Evolutionary conservation across 192 early-diverging fungal genomes (phyloP), one percentile per base, ranked within the genome.

Genomic region (Pilaira anomala): DNA sequence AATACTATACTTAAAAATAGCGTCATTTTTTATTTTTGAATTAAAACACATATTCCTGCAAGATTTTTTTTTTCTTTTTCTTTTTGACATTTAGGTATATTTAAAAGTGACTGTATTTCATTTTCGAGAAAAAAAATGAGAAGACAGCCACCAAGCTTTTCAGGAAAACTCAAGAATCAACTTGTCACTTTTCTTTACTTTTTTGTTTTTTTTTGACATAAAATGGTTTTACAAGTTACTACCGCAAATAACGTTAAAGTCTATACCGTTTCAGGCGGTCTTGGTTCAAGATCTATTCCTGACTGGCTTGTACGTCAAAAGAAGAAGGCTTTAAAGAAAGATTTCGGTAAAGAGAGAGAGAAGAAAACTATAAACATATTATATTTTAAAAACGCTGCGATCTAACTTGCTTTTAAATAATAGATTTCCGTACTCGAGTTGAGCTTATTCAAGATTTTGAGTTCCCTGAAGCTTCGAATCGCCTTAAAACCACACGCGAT

Each of bases 401-500:
- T 29, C 24, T 36, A 45, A 40, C 48, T 48, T 53, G 6, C 36
- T 40, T 22, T 69, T 50, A 48, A 25, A 49, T n/a, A 14, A 44
- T 68, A 90, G 95, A 96, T 63, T 97, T 84, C 78, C 83, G 92
- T 57, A 88, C 90, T 30, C 80, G 97, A 30, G 86, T 98, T 57
- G 97, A 98, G 74, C 78, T 99, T 7, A 91, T 99, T 66, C 97
- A 98, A 73, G 97, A 98, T 71, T 98, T 98, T 72, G 91, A 93
- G 72, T 99, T 99, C 65, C 97, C 97, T 11, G 91, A 97, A 76
- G 95, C 97, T 0, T 90, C 91, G 2, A 71, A 91, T 21, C 82
- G 85, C 54, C 83, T 99, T 53, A 91, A 90, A 65, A 78, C 82
- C 14, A 97, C 97, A 0, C 70, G 78, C 12, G 97, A 99, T 70